Percentiles rank a stretch among this genome's conserved stretches.
These are phyloP conservation scores for Phytophthora tubulina DNA, from an alignment of 352 stramenopile genomes.

Conservation along the genomic window DNA sequence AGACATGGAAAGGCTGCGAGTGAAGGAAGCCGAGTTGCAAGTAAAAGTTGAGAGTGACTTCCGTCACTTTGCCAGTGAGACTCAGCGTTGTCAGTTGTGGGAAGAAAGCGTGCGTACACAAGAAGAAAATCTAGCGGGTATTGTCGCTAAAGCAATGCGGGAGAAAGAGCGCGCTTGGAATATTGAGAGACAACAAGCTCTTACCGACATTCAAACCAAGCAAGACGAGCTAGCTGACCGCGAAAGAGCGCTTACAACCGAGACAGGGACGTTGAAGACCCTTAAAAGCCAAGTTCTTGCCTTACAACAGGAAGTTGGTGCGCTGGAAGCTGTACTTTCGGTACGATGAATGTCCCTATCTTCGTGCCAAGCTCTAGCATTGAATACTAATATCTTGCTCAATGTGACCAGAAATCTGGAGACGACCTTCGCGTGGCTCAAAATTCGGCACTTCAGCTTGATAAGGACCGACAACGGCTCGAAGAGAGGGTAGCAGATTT, in stretches of 20 bases:
- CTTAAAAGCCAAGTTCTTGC: conserved; percentile 31
- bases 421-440: conserved; percentile 29
- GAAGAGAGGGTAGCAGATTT: conserved; percentile 34
- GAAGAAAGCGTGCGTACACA: conserved; percentile 56
- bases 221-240: conserved; percentile 47
- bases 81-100: conserved; percentile 57
- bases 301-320: conserved; percentile 34
- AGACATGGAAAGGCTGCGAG: conserved; percentile 68
- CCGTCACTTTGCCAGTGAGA: conserved; percentile 54
- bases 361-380: conserved; percentile 1
- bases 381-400: neutral
- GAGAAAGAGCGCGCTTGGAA: conserved; percentile 65
- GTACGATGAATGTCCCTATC: conserved; percentile 15
- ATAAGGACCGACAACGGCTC: conserved; percentile 40
- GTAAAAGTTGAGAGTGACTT: conserved; percentile 57
- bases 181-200: conserved; percentile 50
- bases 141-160: conserved; percentile 49
- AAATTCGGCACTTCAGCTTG: conserved; percentile 20
- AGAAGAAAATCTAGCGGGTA: conserved; percentile 56
- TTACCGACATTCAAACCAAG: conserved; percentile 38
- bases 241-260: conserved; percentile 32
- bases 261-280: conserved; percentile 37
- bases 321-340: conserved; percentile 36
- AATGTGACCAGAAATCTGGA: conserved; percentile 35
- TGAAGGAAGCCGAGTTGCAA: conserved; percentile 64